Conservation (phyloP, 1,284 basidiomycete species). For the Trichosporon sp. region DNA sequence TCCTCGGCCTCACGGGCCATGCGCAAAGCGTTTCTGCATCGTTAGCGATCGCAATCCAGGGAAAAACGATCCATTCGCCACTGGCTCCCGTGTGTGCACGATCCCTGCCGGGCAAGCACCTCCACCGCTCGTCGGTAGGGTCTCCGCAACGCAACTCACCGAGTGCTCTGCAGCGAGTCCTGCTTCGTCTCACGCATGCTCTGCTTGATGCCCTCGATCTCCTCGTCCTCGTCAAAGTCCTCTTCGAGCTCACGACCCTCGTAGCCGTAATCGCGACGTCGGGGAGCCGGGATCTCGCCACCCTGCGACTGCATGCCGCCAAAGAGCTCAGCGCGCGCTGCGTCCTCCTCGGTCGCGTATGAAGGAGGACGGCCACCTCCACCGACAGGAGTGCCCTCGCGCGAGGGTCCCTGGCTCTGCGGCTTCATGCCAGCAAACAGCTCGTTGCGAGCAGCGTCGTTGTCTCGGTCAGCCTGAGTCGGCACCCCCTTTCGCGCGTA, state of each 20-base stretch:
- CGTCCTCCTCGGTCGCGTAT: conserved; percentile 43
- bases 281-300: conserved; percentile 16
- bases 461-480: conserved; percentile 2
- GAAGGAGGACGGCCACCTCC: not conserved
- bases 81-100: not conserved
- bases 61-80: not conserved
- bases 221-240: conserved; percentile 77
- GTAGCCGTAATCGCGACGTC: conserved; percentile 50
- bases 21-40: conserved; percentile 68
- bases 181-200: conserved; percentile 88
- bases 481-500: conserved; percentile 13
- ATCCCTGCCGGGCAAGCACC: not conserved
- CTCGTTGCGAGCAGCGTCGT: conserved; percentile 63
- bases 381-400: not conserved
- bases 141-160: conserved; percentile 47
- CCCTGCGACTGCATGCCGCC: conserved; percentile 46
- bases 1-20: conserved; percentile 94
- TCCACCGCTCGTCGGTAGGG: not conserved
- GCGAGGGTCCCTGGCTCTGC: not conserved
- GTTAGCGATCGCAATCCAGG: conserved; percentile 2
- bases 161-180: conserved; percentile 80
- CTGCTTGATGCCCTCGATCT: conserved; percentile 93
- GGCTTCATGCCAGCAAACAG: conserved; percentile 31
- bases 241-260: conserved; percentile 52
- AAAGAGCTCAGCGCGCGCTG: conserved; percentile 60